Conservation (phyloP, 495 filamentous ascomycete genomes). For the Clohesyomyces aquaticus region DNA sequence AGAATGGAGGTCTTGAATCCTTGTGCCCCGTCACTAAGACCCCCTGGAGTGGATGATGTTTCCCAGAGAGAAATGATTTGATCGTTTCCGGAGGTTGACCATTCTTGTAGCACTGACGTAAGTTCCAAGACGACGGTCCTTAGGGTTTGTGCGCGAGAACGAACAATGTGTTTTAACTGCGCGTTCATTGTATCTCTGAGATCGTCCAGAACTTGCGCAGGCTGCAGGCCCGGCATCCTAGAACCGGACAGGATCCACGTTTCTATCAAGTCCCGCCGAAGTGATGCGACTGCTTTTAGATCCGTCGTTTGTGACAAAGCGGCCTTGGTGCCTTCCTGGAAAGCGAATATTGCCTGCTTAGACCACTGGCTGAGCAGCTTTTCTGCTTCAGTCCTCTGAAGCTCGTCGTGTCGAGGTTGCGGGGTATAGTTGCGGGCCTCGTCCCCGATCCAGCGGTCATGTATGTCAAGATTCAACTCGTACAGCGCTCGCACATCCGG, state of each 20-base stretch:
- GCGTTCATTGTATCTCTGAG: slow-evolving; percentile 71
- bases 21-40: slow-evolving; percentile 59
- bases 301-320: slow-evolving; percentile 60
- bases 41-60: slow-evolving; percentile 54
- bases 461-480: slow-evolving; percentile 78
- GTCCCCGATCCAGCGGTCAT: slow-evolving; percentile 78
- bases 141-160: slow-evolving; percentile 60
- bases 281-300: slow-evolving; percentile 66
- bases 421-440: slow-evolving; percentile 87
- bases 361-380: slow-evolving; percentile 76
- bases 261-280: slow-evolving; percentile 71
- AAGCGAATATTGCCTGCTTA: slow-evolving; percentile 64
- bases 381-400: slow-evolving; percentile 65
- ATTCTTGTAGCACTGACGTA: slow-evolving; percentile 45
- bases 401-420: slow-evolving; percentile 83
- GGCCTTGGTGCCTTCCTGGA: slow-evolving; percentile 62
- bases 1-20: slow-evolving; percentile 59
- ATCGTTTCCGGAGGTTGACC: slow-evolving; percentile 20
- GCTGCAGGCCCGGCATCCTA: slow-evolving; percentile 50
- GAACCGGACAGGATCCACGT: slow-evolving; percentile 66
- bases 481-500: slow-evolving; percentile 64
- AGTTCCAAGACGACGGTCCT: slow-evolving; percentile 62
- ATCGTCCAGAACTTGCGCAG: slow-evolving; percentile 60
- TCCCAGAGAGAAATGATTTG: slow-evolving; percentile 52
- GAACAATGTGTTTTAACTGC: slow-evolving; percentile 63